Conservation (phyloP, 2,329 filamentous ascomycete species). For the Aspergillaceae sp. region DNA sequence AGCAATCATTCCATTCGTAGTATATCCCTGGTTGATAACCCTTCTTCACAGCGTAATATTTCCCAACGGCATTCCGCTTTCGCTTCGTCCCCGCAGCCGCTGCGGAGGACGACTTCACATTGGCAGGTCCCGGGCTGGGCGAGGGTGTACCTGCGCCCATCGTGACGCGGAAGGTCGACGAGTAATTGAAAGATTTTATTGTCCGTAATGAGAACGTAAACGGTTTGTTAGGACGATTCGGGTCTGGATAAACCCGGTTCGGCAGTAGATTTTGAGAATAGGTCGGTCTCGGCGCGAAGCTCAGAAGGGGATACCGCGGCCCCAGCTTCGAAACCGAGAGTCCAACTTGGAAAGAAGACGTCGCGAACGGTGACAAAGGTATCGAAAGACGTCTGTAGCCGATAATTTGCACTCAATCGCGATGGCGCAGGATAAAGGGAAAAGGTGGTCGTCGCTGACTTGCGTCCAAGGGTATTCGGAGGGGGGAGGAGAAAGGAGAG, state of each 20-base stretch:
- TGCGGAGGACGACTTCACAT: constrained; percentile 3
- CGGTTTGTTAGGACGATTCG: not conserved
- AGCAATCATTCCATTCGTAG: constrained; percentile 54
- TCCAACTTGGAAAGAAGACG: constrained; percentile 8
- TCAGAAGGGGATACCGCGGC: constrained; percentile 18
- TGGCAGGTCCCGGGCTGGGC: constrained; percentile 11
- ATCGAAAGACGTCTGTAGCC: too few species aligned
- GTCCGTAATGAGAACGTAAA: too few species aligned
- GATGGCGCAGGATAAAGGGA: not conserved
- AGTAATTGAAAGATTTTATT: too few species aligned
- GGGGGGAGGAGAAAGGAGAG: not conserved
- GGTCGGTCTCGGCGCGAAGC: constrained; percentile 15
- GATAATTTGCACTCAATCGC: too few species aligned
- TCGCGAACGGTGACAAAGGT: not conserved
- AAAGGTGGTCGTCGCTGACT: not conserved
- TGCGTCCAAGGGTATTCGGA: not conserved
- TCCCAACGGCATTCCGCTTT: constrained; percentile 44
- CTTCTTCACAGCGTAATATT: constrained; percentile 56
- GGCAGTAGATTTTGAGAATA: constrained; percentile 7
- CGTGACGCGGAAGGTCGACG: constrained; percentile 2
- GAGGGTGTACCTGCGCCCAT: constrained; percentile 22
- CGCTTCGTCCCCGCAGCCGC: constrained; percentile 44
- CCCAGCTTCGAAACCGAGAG: constrained; percentile 20
- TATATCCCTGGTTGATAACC: constrained; percentile 57
- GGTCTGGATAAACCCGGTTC: constrained; percentile 2